Conservation (phyloP, 306 rosid genomes). For the Hylodesmum podocarpum region DNA sequence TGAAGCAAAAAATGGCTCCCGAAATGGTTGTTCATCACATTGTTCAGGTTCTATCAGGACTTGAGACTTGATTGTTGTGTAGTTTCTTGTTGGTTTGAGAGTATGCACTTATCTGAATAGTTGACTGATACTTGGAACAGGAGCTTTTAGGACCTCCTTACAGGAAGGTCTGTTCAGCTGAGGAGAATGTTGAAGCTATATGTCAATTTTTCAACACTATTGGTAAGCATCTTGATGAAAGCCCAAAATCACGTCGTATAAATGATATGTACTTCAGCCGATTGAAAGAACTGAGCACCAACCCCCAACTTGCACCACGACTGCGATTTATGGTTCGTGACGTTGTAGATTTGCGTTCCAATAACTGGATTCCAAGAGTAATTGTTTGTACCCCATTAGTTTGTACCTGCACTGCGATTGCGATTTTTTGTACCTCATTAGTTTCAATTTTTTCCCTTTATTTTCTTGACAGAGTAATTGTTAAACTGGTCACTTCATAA, state of each 20-base stretch:
- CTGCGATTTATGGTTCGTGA: constrained; percentile 85
- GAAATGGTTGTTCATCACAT: constrained; percentile 93
- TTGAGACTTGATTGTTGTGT: constrained; percentile 1
- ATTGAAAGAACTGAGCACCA: constrained; percentile 66
- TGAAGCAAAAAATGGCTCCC: constrained; percentile 96
- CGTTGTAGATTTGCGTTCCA: constrained; percentile 75
- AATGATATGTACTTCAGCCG: constrained; percentile 70
- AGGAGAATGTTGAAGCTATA: constrained; percentile 94
- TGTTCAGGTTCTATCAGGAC: constrained; percentile 59
- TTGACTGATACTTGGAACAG: constrained; percentile 46
- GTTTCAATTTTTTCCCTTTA: constrained; percentile 42
- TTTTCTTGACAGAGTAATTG: constrained; percentile 46
- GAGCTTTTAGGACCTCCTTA: constrained; percentile 81
- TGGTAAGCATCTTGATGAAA: constrained; percentile 89
- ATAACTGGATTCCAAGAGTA: constrained; percentile 90
- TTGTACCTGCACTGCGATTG: no score
- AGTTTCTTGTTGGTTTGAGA: constrained; percentile 18
- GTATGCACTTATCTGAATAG: constrained; percentile 6
- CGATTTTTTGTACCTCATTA: constrained; percentile 51
- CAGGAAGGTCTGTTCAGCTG: constrained; percentile 69
- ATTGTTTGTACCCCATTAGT: no score
- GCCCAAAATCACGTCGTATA: constrained; percentile 66
- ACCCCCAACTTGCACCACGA: constrained; percentile 74
- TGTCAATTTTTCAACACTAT: constrained; percentile 89
- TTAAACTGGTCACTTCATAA: constrained; percentile 51